Percentiles rank a stretch among this genome's conserved stretches.
phyloP scores from a whole-genome alignment of 768 basidiomycete species.

The Termitomyces sp. region DNA sequence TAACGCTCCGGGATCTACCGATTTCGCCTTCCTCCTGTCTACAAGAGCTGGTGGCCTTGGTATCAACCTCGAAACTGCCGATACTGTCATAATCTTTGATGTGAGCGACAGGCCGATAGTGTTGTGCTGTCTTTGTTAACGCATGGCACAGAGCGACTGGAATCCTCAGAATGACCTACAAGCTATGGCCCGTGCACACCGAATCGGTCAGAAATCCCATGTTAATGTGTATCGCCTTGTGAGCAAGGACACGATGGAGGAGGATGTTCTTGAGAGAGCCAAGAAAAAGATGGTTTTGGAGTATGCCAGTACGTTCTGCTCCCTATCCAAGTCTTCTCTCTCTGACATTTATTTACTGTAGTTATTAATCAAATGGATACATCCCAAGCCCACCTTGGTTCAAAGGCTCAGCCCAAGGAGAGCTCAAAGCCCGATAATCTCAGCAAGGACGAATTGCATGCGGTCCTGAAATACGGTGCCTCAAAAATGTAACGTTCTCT shows the following conservation, averaged over 20 bases:
- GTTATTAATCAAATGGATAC: constrained; percentile 99
- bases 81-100: constrained; percentile 99
- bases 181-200: constrained; percentile 98
- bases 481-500: constrained; percentile 78
- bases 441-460: constrained; percentile 95
- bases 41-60: constrained; percentile 97
- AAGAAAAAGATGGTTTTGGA: constrained; percentile 99
- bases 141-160: constrained; percentile 78
- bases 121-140: constrained; percentile 14
- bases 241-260: constrained; percentile 99
- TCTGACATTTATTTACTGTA: constrained; percentile 27
- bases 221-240: constrained; percentile 98
- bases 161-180: constrained; percentile 98
- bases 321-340: constrained; percentile 13
- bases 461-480: constrained; percentile 97
- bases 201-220: constrained; percentile 98
- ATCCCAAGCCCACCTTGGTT: constrained; percentile 91
- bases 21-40: constrained; percentile 95
- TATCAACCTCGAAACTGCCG: constrained; percentile 97
- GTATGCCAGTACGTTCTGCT: constrained; percentile 84
- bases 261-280: constrained; percentile 95
- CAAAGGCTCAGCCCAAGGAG: constrained; percentile 70
- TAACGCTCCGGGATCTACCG: constrained; percentile 88
- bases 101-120: constrained; percentile 41
- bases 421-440: constrained; percentile 75